A percentile compares a stretch with the other conserved stretches of the same genome.
These are phyloP conservation scores for Andrographis paniculata DNA, from an alignment of 305 asterid genomes.

Conservation along the genomic window DNA sequence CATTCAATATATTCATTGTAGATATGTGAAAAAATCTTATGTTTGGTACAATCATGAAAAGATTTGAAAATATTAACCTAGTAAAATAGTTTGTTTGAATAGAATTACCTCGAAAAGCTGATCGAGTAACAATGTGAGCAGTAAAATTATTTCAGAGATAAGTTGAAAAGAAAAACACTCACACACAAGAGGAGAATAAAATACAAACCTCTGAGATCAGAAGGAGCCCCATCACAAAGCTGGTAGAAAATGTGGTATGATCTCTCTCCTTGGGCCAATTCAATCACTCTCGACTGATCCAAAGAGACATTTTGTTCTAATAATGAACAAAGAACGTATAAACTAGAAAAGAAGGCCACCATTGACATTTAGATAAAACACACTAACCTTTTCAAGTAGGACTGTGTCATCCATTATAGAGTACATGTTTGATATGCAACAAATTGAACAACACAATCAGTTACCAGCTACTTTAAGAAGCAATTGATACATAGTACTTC, in stretches of 20 bases:
- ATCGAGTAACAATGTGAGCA: neutral
- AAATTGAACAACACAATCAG: conserved; percentile 19
- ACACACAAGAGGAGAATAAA: neutral
- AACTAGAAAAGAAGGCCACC: neutral
- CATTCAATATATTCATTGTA: too few species aligned
- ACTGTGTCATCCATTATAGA: conserved; percentile 23
- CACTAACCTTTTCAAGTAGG: conserved; percentile 46
- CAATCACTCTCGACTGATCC: conserved; percentile 94
- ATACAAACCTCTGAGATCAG: conserved; percentile 69
- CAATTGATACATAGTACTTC: conserved; percentile 11
- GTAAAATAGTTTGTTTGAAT: too few species aligned
- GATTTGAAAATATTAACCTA: too few species aligned
- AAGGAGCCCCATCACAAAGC: conserved; percentile 92
- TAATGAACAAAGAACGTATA: neutral
- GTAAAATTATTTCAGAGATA: neutral
- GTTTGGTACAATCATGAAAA: too few species aligned
- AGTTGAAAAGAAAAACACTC: neutral
- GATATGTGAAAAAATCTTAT: too few species aligned
- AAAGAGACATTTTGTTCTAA: conserved; percentile 22
- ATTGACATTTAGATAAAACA: conserved; percentile 5
- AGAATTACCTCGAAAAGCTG: too few species aligned
- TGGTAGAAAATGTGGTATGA: conserved; percentile 94
- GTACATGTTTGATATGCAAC: conserved; percentile 17
- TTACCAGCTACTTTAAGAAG: conserved; percentile 12
- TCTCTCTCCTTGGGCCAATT: conserved; percentile 71